Evolutionary conservation across 2,329 filamentous ascomycete genomes (phyloP).

Genomic region (Pseudogymnoascus sp.): DNA sequence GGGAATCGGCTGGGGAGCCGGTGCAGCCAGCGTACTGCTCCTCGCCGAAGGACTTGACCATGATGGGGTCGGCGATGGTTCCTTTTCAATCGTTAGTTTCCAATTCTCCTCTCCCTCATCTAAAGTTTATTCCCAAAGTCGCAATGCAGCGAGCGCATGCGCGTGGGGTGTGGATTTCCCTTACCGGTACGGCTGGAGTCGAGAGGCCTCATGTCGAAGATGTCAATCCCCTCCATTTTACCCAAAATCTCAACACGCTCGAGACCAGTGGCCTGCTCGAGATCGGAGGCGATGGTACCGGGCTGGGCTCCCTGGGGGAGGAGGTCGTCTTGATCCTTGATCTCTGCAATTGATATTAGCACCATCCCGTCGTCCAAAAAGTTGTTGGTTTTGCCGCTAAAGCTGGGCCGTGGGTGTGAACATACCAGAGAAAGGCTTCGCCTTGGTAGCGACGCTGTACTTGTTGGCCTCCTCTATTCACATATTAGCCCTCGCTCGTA

Average conservation of each 20-base stretch:
- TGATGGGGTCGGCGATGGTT: conserved; percentile 82
- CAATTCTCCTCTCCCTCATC: conserved; percentile 12
- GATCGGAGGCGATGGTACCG: conserved; percentile 83
- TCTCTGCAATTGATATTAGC: conserved; percentile 48
- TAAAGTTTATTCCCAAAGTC: not conserved
- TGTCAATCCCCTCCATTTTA: conserved; percentile 97
- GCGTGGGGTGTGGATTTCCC: not conserved
- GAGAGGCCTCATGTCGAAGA: conserved; percentile 97
- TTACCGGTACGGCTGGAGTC: conserved; percentile 81
- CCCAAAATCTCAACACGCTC: conserved; percentile 98
- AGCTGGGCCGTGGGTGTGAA: not conserved
- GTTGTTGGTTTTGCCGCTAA: not conserved
- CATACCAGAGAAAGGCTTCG: conserved; percentile 1
- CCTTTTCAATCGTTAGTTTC: conserved; percentile 40
- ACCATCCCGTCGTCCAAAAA: not conserved
- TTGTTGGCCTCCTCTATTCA: conserved; percentile 1
- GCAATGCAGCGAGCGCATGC: conserved; percentile 21
- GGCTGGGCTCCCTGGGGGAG: conserved; percentile 70
- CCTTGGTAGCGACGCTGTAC: not conserved
- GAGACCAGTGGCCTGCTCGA: conserved; percentile 93
- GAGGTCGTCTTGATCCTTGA: conserved; percentile 76
- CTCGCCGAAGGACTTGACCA: conserved; percentile 83
- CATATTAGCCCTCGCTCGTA: not conserved
- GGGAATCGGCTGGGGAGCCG: conserved; percentile 84
- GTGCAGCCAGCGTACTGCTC: conserved; percentile 98